phyloP scores from a whole-genome alignment of 78 protist genomes.

The Pelomyxa schiedti region DNA sequence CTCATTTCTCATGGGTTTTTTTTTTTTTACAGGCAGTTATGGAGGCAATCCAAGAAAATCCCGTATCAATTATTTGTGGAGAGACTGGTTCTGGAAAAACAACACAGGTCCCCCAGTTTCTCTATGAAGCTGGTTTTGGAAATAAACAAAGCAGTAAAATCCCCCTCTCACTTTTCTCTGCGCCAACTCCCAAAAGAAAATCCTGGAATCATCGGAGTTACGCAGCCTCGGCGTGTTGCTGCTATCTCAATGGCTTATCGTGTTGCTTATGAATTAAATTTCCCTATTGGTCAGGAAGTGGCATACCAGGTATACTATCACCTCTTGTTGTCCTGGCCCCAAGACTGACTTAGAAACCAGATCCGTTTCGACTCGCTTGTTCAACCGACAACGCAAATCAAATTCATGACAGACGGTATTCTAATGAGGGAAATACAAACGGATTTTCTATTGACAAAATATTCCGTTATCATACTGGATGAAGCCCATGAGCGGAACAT shows the following conservation, averaged over 20 bases:
- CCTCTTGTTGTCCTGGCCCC: neutral
- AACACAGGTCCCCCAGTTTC: conserved; percentile 54
- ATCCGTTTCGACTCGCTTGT: conserved; percentile 74
- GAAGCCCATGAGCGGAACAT: conserved; percentile 93
- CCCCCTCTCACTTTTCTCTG: neutral
- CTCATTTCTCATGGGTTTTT: too few relatives aligned
- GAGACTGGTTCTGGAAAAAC: conserved; percentile 63
- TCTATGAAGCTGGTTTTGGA: conserved; percentile 35
- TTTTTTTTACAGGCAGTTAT: neutral
- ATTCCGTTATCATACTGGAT: conserved; percentile 86
- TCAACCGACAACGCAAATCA: conserved; percentile 46
- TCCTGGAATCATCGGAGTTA: conserved; percentile 86
- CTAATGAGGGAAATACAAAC: conserved; percentile 63
- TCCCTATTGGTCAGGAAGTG: conserved; percentile 50
- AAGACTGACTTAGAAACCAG: neutral
- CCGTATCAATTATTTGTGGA: conserved; percentile 38
- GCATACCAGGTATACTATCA: conserved; percentile 50
- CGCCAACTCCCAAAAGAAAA: neutral
- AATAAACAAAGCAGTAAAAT: conserved; percentile 13
- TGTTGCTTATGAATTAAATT: conserved; percentile 85
- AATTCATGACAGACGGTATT: conserved; percentile 89
- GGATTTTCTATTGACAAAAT: conserved; percentile 69
- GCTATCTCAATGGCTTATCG: conserved; percentile 85
- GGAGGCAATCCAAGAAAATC: neutral
- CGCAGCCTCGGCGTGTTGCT: conserved; percentile 99